Base-by-base conservation (phyloP, 257 asterid genomes). In the Scutellaria baicalensis region DNA sequence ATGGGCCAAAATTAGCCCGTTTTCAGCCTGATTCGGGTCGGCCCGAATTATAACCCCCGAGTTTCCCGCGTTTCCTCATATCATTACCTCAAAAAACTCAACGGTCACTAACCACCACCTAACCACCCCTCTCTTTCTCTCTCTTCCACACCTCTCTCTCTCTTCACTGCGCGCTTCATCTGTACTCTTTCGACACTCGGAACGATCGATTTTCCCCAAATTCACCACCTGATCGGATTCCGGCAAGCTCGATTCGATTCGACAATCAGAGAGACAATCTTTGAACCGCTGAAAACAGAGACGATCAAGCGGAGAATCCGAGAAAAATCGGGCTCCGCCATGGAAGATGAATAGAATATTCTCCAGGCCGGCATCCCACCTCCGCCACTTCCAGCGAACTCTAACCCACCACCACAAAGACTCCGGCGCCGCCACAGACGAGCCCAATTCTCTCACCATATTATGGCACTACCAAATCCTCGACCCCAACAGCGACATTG, bases 341-440 rank as follows among this genome's bases (percentile, higher is more conserved):
- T 89, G 97, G 97, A 89, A 85, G 93, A 93, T 93, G 98, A 85
- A 78, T 93, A 89, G 85, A 35, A 70, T 93, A 83, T 78, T 93
- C 81, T 59, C 79, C 70, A 80, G 80, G 82, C 95, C 91, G 77
- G 94, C 93, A 20, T 89, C 92, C 69, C 99, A 85, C 81, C 71
- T 91, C 84, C 94, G 96, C 91, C 89, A 84, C 43, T 33, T 88
- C 77, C 75, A 85, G 77, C 93, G 87, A 79, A 72, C 84, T 6
- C 3, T 83, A 16, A 63, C 85, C 54, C 68, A 79, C 58, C 81
- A 68, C 69, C 80, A 66, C 75, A 67, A 54, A 50, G 38, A 14
- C 13, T 64, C 71, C 64, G 44, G 61, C 75, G 43, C 70, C 54
- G 71, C 69, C 16, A 44, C 69, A 1, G 92, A 83, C 79, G 82